A percentile compares a stretch with the other conserved stretches of the same genome.
Evolutionary conservation across 495 filamentous ascomycete species (phyloP).

Genomic region (Podospora sp.): DNA sequence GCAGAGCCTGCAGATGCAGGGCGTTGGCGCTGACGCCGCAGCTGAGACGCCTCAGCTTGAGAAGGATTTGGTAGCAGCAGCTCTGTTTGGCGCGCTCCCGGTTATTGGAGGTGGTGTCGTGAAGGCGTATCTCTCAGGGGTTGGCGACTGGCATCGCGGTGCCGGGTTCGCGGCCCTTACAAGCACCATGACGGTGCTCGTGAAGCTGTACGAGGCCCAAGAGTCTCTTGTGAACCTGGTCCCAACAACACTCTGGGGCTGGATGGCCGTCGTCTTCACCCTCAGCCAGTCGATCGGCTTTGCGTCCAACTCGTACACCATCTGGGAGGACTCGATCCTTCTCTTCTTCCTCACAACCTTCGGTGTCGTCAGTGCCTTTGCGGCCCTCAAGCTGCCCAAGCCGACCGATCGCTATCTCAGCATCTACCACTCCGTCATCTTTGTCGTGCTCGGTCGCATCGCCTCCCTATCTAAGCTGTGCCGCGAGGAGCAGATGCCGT

Average conservation of each 20-base stretch:
- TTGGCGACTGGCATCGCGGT: conserved; percentile 45
- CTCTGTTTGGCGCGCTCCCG: conserved; percentile 36
- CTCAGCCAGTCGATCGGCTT: conserved; percentile 84
- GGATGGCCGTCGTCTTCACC: conserved; percentile 79
- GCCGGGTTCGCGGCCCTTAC: conserved; percentile 57
- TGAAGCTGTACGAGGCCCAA: conserved; percentile 55
- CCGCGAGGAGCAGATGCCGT: conserved; percentile 97
- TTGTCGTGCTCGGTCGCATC: conserved; percentile 77
- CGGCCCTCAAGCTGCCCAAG: conserved; percentile 69
- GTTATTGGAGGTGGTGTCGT: conserved; percentile 33
- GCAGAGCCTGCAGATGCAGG: conserved; percentile 44
- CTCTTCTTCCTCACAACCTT: conserved; percentile 90
- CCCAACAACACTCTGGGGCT: conserved; percentile 85
- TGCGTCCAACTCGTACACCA: conserved; percentile 96
- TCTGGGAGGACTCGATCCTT: conserved; percentile 98
- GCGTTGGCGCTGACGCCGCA: conserved; percentile 32
- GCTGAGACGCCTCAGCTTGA: conserved; percentile 35
- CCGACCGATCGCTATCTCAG: conserved; percentile 68
- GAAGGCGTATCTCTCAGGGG: conserved; percentile 33
- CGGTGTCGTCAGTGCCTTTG: conserved; percentile 69
- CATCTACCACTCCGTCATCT: conserved; percentile 80
- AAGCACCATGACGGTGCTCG: conserved; percentile 63
- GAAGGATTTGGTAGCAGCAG: conserved; percentile 40
- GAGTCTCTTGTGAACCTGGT: conserved; percentile 58
- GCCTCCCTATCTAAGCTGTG: conserved; percentile 91